phyloP scores from a whole-genome alignment of 768 basidiomycete species.

The Tephrocybe sp. region DNA sequence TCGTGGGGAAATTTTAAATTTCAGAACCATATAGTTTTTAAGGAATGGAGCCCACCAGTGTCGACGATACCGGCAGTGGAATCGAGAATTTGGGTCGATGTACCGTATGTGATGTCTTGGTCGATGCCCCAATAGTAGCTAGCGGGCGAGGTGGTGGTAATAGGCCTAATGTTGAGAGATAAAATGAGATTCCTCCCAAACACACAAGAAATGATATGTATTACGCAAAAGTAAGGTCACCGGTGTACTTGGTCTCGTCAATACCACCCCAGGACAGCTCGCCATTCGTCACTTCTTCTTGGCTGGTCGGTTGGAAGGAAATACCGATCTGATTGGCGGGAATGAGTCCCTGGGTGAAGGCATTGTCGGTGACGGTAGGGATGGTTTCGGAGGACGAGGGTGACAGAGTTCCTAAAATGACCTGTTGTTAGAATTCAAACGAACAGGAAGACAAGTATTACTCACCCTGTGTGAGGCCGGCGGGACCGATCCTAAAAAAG shows the following conservation, averaged over 20 bases:
- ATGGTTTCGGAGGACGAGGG: constrained; percentile 27
- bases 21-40: constrained; percentile 31
- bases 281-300: constrained; percentile 43
- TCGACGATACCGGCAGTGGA: constrained; percentile 56
- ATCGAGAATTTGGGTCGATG: no score
- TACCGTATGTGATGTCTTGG: constrained; percentile 51
- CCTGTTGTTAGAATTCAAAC: neutral
- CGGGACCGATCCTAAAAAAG: constrained; percentile 62
- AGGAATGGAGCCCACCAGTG: constrained; percentile 32
- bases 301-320: no score
- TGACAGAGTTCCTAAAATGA: constrained; percentile 33
- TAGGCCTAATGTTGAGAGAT: constrained; percentile 29
- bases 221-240: constrained; percentile 41
- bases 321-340: no score
- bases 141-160: constrained; percentile 47
- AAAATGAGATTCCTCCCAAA: no score
- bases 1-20: constrained; percentile 38
- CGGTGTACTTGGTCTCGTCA: constrained; percentile 43
- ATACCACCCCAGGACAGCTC: constrained; percentile 55
- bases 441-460: constrained; percentile 1
- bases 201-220: neutral
- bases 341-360: constrained; percentile 41
- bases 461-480: constrained; percentile 46
- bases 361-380: constrained; percentile 60
- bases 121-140: constrained; percentile 58